Evolutionary conservation across 371 early-diverging fungal species (phyloP).

Genomic region (Mucor irregularis): DNA sequence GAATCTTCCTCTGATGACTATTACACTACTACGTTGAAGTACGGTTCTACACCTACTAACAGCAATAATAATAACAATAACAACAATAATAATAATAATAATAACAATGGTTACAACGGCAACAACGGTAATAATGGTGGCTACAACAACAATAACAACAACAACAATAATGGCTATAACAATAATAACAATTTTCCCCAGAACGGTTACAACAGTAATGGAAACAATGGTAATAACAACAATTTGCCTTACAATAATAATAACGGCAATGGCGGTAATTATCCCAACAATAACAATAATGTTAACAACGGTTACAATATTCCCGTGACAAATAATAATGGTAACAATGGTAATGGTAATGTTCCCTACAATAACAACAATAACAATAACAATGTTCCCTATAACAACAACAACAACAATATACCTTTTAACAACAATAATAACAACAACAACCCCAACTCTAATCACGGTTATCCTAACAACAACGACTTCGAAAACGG

Average conservation of each 20-base stretch:
- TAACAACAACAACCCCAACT: neutral
- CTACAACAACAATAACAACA: constrained; percentile 3
- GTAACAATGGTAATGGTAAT: neutral
- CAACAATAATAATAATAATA: constrained; percentile 6
- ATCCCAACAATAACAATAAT: constrained; percentile 3
- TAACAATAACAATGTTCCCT: constrained; percentile 8
- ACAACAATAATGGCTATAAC: constrained; percentile 2
- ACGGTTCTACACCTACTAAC: constrained; percentile 6
- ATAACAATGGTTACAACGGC: constrained; percentile 3
- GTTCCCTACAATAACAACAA: constrained; percentile 1
- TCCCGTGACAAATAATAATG: neutral
- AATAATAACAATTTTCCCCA: neutral
- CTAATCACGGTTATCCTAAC: constrained; percentile 2
- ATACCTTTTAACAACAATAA: neutral
- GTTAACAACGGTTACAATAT: neutral
- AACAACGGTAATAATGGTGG: constrained; percentile 6
- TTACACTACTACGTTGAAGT: constrained; percentile 4
- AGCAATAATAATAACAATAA: constrained; percentile 7
- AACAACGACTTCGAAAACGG: neutral
- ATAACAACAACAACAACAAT: constrained; percentile 7
- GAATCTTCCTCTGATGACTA: constrained; percentile 3
- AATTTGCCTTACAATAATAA: neutral
- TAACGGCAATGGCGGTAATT: neutral
- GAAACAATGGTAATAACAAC: constrained; percentile 3
- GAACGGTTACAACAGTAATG: neutral